Evolutionary conservation across 2,329 filamentous ascomycete species (phyloP).

Genomic region (Talaromyces sp.): DNA sequence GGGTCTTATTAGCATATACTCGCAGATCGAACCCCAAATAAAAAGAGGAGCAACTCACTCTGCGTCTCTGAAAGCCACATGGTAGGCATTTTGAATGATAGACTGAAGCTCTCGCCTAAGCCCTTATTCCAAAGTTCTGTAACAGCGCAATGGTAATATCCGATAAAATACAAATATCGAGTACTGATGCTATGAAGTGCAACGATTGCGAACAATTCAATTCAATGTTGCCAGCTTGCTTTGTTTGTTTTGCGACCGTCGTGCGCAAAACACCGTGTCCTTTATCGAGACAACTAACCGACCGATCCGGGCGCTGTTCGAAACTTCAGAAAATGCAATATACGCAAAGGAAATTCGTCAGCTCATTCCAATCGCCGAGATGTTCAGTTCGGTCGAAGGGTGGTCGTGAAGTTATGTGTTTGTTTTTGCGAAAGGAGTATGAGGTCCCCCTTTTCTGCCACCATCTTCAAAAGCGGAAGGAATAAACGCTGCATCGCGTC

Average conservation of each 20-base stretch:
- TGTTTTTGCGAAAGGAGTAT: not conserved
- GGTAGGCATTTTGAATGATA: constrained; percentile 64
- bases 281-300: not conserved
- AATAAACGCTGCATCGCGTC: not conserved
- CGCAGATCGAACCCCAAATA: not conserved
- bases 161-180: not conserved
- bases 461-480: constrained; percentile 17
- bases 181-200: not conserved
- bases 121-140: not conserved
- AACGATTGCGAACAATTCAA: not conserved
- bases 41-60: constrained; percentile 60
- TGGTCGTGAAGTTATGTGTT: not conserved
- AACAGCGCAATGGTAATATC: not conserved
- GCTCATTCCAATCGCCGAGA: not conserved
- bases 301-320: not conserved
- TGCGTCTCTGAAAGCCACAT: constrained; percentile 97
- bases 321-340: not conserved
- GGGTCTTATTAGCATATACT: not conserved
- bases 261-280: not conserved
- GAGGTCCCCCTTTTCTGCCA: constrained; percentile 21
- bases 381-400: not conserved
- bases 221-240: not conserved
- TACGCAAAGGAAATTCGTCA: not conserved
- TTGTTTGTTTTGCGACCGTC: not conserved
- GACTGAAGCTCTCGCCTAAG: not conserved